A percentile compares a stretch with the other conserved stretches of the same genome.
Conservation (phyloP, 1,139 yeast species). For the Pichia sp. region DNA sequence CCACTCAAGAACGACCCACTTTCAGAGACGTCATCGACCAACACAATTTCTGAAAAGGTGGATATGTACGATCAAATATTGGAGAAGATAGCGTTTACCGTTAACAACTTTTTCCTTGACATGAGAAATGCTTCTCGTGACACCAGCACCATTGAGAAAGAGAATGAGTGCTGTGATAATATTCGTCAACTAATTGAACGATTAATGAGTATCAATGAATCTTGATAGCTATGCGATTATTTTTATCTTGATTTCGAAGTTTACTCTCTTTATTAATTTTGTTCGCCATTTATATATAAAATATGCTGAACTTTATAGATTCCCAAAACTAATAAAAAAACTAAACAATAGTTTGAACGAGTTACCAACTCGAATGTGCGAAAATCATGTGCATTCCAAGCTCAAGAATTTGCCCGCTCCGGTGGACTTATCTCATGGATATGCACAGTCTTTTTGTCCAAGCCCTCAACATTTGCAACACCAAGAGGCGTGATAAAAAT, state of each 20-base stretch:
- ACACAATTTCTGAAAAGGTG: slow-evolving; percentile 7
- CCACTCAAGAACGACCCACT: slow-evolving; percentile 2
- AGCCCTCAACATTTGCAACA: slow-evolving; percentile 70
- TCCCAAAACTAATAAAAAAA: background rate
- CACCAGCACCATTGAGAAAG: slow-evolving; percentile 4
- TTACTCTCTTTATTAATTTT: background rate
- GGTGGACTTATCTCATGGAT: slow-evolving; percentile 66
- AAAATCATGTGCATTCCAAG: background rate
- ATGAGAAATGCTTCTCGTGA: background rate
- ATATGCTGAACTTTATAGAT: background rate
- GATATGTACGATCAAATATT: slow-evolving; percentile 20
- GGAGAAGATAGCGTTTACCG: slow-evolving; percentile 14
- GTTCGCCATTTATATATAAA: background rate
- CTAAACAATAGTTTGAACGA: background rate
- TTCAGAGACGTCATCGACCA: background rate
- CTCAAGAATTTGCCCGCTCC: slow-evolving; percentile 22
- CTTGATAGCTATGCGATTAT: background rate
- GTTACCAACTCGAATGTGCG: too few relatives aligned
- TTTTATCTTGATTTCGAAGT: background rate
- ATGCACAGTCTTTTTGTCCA: slow-evolving; percentile 57
- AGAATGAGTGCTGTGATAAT: slow-evolving; percentile 20
- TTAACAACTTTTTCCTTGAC: slow-evolving; percentile 18
- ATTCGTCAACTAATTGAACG: slow-evolving; percentile 23
- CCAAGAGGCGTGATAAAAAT: slow-evolving; percentile 95
- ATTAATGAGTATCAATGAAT: slow-evolving; percentile 11